A percentile compares a stretch with the other conserved stretches of the same genome.
These are phyloP conservation scores for Leishmania tropica DNA, from an alignment of 208 protist species.

Conservation along the genomic window DNA sequence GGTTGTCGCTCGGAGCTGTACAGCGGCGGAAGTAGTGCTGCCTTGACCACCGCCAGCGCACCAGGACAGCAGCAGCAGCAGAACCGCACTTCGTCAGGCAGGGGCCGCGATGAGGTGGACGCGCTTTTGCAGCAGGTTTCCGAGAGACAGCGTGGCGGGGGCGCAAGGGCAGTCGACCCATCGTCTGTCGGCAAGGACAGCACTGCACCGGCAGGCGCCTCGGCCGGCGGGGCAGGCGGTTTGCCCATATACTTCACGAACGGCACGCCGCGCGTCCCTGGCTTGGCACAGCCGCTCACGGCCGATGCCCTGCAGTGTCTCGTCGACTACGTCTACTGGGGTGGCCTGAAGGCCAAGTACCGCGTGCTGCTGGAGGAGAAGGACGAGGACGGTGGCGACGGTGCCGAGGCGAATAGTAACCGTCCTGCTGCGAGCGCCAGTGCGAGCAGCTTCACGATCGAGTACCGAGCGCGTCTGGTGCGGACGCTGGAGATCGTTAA, in stretches of 20 bases:
- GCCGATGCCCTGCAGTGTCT: constrained; percentile 60
- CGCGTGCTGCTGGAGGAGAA: constrained; percentile 53
- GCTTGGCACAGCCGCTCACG: constrained; percentile 54
- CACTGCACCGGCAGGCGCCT: background rate
- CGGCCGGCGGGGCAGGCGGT: background rate
- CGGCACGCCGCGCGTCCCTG: constrained; percentile 66
- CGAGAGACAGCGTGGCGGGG: background rate
- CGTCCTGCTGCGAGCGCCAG: background rate
- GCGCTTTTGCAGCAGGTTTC: constrained; percentile 33
- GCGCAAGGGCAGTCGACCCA: background rate
- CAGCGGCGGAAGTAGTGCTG: background rate
- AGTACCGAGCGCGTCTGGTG: constrained; percentile 26
- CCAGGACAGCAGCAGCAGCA: background rate
- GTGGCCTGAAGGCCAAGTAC: constrained; percentile 55
- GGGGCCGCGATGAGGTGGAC: constrained; percentile 31
- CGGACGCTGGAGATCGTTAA: constrained; percentile 38
- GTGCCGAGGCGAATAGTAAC: background rate
- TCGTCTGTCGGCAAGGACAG: background rate
- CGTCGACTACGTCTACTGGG: constrained; percentile 75
- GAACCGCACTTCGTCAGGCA: background rate
- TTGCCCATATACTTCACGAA: constrained; percentile 66
- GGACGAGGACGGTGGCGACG: constrained; percentile 33
- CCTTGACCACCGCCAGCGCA: background rate
- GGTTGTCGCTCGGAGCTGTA: constrained; percentile 54
- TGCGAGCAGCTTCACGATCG: constrained; percentile 13